phyloP scores from a whole-genome alignment of 1,139 yeast species.

The Scheffersomyces parashehatae region DNA sequence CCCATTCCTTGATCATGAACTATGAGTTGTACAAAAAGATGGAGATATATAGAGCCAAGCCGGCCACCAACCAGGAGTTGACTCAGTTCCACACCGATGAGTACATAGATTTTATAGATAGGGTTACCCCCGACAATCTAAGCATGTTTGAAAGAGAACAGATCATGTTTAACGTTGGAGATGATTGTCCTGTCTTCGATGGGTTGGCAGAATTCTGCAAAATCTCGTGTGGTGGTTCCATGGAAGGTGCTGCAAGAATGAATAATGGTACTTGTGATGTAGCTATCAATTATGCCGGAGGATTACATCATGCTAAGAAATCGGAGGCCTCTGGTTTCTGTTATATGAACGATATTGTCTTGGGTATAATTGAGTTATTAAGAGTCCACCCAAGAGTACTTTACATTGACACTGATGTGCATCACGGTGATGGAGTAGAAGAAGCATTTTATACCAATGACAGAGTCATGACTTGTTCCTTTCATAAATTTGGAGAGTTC shows the following conservation, averaged over 20 bases:
- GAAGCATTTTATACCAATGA: slow-evolving; percentile 97
- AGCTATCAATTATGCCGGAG: slow-evolving; percentile 97
- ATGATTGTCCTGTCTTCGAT: slow-evolving; percentile 96
- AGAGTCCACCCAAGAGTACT: slow-evolving; percentile 91
- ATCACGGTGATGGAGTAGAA: slow-evolving; percentile 98
- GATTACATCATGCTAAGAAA: slow-evolving; percentile 95
- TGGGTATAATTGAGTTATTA: slow-evolving; percentile 85
- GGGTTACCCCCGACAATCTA: slow-evolving; percentile 93
- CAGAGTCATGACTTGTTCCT: slow-evolving; percentile 95
- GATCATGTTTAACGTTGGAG: slow-evolving; percentile 92
- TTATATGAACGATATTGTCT: slow-evolving; percentile 80
- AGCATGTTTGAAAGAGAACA: slow-evolving; percentile 90
- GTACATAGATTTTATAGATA: slow-evolving; percentile 86
- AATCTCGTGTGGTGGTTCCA: slow-evolving; percentile 92
- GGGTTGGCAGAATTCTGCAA: slow-evolving; percentile 94
- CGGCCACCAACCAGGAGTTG: slow-evolving; percentile 97
- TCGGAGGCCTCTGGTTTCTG: slow-evolving; percentile 96
- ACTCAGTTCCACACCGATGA: slow-evolving; percentile 98
- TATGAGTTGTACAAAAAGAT: slow-evolving; percentile 94
- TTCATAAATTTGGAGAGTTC: slow-evolving; percentile 95
- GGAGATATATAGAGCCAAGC: slow-evolving; percentile 96
- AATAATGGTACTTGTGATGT: slow-evolving; percentile 92
- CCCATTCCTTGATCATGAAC: slow-evolving; percentile 94
- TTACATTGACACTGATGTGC: slow-evolving; percentile 93
- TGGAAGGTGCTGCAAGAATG: slow-evolving; percentile 96